Evolutionary conservation across 1,284 basidiomycete species (phyloP).

Genomic region (Phellopilus nigrolimitatus): DNA sequence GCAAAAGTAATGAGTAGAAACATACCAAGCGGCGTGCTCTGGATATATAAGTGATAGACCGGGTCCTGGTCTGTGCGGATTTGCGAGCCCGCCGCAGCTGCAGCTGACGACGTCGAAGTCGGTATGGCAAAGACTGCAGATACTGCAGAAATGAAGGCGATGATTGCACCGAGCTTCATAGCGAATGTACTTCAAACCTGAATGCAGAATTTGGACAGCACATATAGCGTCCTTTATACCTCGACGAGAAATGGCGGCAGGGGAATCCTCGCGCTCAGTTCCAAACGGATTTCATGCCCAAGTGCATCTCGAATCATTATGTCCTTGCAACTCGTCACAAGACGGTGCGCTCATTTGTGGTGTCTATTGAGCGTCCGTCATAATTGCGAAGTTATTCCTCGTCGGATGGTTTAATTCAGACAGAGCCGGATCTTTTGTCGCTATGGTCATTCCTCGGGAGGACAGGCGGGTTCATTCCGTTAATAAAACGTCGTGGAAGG

Average conservation of each 20-base stretch:
- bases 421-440: neutral
- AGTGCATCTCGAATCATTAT: neutral
- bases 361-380: neutral
- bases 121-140: slow-evolving; percentile 24
- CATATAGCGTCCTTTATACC: neutral
- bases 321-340: neutral
- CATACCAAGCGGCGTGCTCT: slow-evolving; percentile 37
- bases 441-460: too few relatives aligned
- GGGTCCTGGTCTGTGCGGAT: slow-evolving; percentile 51
- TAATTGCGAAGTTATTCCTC: slow-evolving; percentile 11
- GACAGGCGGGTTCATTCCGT: too few relatives aligned
- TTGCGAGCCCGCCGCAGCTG: slow-evolving; percentile 47
- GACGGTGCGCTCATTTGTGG: neutral
- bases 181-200: neutral
- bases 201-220: neutral
- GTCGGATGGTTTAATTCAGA: neutral
- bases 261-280: slow-evolving; percentile 3
- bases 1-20: too few relatives aligned
- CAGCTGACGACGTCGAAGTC: slow-evolving; percentile 38
- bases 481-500: too few relatives aligned
- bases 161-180: slow-evolving; percentile 7
- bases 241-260: neutral
- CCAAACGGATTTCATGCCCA: neutral
- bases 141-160: slow-evolving; percentile 2
- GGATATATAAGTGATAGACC: slow-evolving; percentile 55